These are phyloP conservation scores for Cephalotrichum gorgonifer DNA, from an alignment of 2,329 filamentous ascomycete genomes.

Conservation along the genomic window DNA sequence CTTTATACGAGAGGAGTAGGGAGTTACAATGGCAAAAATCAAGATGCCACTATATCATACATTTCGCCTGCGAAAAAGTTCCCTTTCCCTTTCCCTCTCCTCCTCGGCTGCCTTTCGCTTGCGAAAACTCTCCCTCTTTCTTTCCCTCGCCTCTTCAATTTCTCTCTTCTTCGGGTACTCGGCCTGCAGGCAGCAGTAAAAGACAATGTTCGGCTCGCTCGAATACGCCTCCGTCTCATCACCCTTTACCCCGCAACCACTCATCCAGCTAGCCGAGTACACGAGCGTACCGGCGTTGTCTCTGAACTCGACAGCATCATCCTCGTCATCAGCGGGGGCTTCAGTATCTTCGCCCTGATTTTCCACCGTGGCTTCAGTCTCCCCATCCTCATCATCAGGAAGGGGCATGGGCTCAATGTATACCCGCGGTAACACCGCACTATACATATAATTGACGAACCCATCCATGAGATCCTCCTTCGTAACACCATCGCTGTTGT, in stretches of 20 bases:
- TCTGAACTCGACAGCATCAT: neutral
- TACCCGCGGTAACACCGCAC: neutral
- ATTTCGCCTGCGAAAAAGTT: too few species aligned
- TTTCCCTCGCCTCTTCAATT: neutral
- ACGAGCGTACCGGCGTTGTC: neutral
- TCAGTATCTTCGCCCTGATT: too few species aligned
- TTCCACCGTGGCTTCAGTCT: too few species aligned
- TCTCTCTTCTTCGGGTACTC: neutral
- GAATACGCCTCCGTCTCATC: neutral
- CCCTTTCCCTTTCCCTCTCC: neutral
- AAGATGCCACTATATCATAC: too few species aligned
- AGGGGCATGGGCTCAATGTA: neutral
- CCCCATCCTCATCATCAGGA: neutral
- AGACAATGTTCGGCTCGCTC: neutral
- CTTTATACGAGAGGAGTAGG: too few species aligned
- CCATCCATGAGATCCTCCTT: neutral
- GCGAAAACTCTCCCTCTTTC: neutral
- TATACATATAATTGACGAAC: neutral
- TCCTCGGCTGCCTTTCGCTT: too few species aligned
- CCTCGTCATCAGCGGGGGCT: neutral
- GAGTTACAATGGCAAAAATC: too few species aligned
- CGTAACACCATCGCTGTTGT: slow-evolving; percentile 1
- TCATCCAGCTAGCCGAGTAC: neutral
- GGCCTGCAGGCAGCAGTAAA: neutral
- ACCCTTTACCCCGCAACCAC: neutral